Conservation (phyloP, 768 basidiomycete genomes). For the Leccinum sublutescens region DNA sequence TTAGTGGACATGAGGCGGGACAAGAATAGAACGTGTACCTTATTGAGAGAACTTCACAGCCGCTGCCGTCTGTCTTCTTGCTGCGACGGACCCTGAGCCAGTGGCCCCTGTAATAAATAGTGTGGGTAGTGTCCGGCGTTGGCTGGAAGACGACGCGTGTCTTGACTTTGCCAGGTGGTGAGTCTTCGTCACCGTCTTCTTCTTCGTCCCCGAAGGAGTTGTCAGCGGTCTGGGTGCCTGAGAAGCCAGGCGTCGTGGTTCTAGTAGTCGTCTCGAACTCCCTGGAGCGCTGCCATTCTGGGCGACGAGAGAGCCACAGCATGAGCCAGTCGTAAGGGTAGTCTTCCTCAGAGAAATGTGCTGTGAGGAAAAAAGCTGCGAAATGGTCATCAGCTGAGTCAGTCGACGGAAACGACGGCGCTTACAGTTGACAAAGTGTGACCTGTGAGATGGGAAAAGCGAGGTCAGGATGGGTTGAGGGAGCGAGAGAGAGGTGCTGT, state of each 20-base stretch:
- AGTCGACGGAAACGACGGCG: slow-evolving; percentile 11
- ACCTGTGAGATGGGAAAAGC: slow-evolving; percentile 42
- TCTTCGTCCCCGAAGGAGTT: slow-evolving; percentile 56
- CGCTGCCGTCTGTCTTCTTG: slow-evolving; percentile 65
- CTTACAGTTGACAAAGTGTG: slow-evolving; percentile 86
- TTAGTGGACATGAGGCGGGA: slow-evolving; percentile 12
- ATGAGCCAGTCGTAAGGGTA: slow-evolving; percentile 91
- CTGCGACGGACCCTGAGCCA: slow-evolving; percentile 76
- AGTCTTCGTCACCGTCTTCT: slow-evolving; percentile 45
- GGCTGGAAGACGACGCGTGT: slow-evolving; percentile 88
- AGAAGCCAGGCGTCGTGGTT: slow-evolving; percentile 58
- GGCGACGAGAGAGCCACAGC: slow-evolving; percentile 83
- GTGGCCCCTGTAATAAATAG: slow-evolving; percentile 82
- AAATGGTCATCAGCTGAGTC: slow-evolving; percentile 5
- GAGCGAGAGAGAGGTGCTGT: slow-evolving; percentile 2
- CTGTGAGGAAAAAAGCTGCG: slow-evolving; percentile 82
- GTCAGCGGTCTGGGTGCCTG: slow-evolving; percentile 44
- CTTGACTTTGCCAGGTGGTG: slow-evolving; percentile 58
- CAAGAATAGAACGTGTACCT: slow-evolving; percentile 43
- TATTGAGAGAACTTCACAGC: slow-evolving; percentile 74
- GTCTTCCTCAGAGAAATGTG: slow-evolving; percentile 88
- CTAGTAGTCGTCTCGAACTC: slow-evolving; percentile 89
- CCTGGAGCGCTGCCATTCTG: slow-evolving; percentile 86
- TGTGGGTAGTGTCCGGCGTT: slow-evolving; percentile 84
- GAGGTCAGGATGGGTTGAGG: slow-evolving; percentile 6